phyloP scores from a whole-genome alignment of 345 rosid species.

The Citrus mangshanensis region DNA sequence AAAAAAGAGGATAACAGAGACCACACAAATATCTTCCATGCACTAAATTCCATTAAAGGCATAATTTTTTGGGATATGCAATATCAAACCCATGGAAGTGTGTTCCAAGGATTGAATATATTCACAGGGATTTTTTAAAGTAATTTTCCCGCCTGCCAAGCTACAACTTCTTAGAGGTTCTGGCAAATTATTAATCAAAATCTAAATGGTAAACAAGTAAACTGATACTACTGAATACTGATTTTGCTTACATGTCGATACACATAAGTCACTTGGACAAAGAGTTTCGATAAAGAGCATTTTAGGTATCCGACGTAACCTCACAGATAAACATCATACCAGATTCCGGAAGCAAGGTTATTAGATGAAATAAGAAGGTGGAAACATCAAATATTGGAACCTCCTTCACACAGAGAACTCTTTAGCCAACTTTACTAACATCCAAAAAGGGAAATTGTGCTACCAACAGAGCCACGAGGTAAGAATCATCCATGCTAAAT shows the following conservation, averaged over 20 bases:
- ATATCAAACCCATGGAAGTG: not conserved
- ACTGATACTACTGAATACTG: not conserved
- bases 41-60: not conserved
- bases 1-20: not conserved
- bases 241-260: not conserved
- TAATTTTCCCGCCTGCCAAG: not conserved
- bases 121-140: not conserved
- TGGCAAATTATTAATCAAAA: not conserved
- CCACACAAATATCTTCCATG: not conserved
- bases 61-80: not conserved
- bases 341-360: not conserved
- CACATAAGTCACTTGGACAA: not conserved
- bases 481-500: not conserved
- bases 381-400: not conserved
- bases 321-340: not conserved
- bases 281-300: not conserved
- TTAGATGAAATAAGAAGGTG: not conserved
- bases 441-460: not conserved
- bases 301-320: not conserved
- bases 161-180: not conserved
- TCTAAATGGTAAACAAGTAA: not conserved
- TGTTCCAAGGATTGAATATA: not conserved
- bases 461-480: not conserved
- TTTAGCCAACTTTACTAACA: not conserved
- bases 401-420: not conserved